These are phyloP conservation scores for Dendrocalamus sinicus DNA, from an alignment of 176 grass and related monocot genomes.

Conservation along the genomic window DNA sequence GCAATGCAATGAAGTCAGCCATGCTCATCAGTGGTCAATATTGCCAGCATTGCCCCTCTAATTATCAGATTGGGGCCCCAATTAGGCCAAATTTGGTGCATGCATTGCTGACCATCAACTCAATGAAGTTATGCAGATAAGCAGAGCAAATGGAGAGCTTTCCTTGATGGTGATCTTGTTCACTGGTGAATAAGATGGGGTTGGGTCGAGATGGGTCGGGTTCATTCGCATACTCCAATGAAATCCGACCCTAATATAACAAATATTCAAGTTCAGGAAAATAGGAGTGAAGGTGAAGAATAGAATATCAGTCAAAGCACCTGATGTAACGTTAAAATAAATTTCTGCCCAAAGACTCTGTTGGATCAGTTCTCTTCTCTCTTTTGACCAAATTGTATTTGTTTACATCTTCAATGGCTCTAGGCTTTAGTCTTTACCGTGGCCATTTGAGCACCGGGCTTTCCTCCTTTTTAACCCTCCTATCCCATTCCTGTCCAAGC, in stretches of 20 bases:
- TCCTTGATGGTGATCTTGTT: not conserved
- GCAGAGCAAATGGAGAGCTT: not conserved
- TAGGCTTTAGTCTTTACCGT: constrained; percentile 16
- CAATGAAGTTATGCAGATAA: not conserved
- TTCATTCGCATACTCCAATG: not conserved
- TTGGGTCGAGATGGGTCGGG: not conserved
- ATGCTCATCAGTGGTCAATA: not conserved
- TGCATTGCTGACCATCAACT: constrained; percentile 18
- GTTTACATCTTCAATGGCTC: constrained; percentile 11
- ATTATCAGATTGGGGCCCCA: constrained; percentile 19
- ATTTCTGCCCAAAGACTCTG: constrained; percentile 29
- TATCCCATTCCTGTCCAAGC: not conserved
- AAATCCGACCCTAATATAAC: not conserved
- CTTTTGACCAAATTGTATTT: constrained; percentile 23
- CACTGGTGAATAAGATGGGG: not conserved
- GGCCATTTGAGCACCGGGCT: constrained; percentile 24
- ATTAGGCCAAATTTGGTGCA: constrained; percentile 19
- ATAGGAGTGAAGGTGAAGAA: constrained; percentile 17
- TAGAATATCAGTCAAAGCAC: constrained; percentile 39
- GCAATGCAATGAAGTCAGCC: not conserved
- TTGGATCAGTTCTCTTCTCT: constrained; percentile 21
- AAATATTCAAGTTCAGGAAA: not conserved
- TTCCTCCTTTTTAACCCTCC: not conserved
- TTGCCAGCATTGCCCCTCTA: not conserved
- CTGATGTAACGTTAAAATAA: constrained; percentile 47